Evolutionary conservation across 176 grass and related monocot species (phyloP).

Genomic region (Melocanna baccifera): DNA sequence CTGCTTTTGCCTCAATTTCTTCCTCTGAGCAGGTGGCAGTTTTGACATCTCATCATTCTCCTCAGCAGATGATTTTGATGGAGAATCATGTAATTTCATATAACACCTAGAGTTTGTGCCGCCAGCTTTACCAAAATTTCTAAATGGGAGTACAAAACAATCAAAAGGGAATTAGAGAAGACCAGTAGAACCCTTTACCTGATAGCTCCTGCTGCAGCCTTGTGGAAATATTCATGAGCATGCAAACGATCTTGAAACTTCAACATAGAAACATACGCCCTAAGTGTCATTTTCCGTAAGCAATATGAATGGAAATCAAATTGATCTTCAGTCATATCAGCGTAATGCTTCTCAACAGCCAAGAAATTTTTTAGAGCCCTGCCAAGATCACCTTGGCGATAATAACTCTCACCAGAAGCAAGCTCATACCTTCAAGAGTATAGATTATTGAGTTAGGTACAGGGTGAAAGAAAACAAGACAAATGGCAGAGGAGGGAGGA

Average conservation of each 20-base stretch:
- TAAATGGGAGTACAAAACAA: conserved; percentile 13
- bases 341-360: conserved; percentile 92
- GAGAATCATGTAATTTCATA: conserved; percentile 94
- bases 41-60: conserved; percentile 90
- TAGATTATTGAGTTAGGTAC: conserved; percentile 21
- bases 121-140: conserved; percentile 27
- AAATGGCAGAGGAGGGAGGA: background rate
- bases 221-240: conserved; percentile 97
- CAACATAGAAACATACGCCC: conserved; percentile 94
- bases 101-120: conserved; percentile 63
- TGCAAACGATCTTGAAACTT: conserved; percentile 96
- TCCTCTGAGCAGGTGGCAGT: conserved; percentile 86
- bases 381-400: conserved; percentile 92
- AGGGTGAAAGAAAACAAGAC: conserved; percentile 8
- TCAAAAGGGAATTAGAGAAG: conserved; percentile 15
- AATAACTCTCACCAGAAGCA: conserved; percentile 94
- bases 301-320: conserved; percentile 99
- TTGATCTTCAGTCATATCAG: conserved; percentile 97
- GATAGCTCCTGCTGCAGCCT: conserved; percentile 93
- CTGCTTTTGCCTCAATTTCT: conserved; percentile 98
- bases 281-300: conserved; percentile 95
- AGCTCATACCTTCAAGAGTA: conserved; percentile 85
- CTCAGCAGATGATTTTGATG: conserved; percentile 67
- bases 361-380: conserved; percentile 91
- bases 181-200: conserved; percentile 44